Percentiles rank a stretch among this genome's conserved stretches.
Conservation (phyloP, 257 asterid genomes). For the Nyctanthes arbortristis region DNA sequence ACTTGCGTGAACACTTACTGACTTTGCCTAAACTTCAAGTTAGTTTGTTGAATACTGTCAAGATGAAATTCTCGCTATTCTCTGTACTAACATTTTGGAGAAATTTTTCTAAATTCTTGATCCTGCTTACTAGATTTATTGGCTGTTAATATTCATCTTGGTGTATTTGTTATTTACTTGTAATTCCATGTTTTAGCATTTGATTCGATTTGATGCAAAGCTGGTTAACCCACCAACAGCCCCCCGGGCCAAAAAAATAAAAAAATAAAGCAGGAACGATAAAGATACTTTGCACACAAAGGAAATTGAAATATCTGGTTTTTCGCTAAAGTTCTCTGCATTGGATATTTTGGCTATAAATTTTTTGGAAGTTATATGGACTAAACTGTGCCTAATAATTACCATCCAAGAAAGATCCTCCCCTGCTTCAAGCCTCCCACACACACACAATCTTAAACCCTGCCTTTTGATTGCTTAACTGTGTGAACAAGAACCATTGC, state of each 20-base stretch:
- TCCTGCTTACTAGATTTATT: background rate
- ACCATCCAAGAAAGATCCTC: background rate
- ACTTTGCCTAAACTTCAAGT: background rate
- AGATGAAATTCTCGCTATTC: background rate
- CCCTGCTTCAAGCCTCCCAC: too few species aligned
- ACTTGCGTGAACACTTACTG: background rate
- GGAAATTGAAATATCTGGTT: background rate
- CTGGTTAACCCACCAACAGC: too few species aligned
- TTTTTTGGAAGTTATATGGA: background rate
- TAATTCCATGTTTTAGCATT: background rate
- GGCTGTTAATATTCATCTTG: background rate
- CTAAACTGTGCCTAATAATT: background rate
- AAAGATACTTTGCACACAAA: too few species aligned
- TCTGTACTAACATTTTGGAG: background rate
- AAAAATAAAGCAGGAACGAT: too few species aligned
- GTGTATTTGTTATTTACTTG: background rate
- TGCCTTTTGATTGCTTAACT: background rate
- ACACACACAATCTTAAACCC: background rate
- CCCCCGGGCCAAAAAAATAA: too few species aligned
- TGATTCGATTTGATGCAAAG: background rate
- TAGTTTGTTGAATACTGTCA: background rate
- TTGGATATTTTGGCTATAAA: background rate
- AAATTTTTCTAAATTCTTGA: background rate
- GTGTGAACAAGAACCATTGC: slow-evolving; percentile 28
- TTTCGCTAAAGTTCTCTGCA: background rate